These are phyloP conservation scores for Leavenworthia alabamica DNA, from an alignment of 345 rosid genomes.

Conservation along the genomic window DNA sequence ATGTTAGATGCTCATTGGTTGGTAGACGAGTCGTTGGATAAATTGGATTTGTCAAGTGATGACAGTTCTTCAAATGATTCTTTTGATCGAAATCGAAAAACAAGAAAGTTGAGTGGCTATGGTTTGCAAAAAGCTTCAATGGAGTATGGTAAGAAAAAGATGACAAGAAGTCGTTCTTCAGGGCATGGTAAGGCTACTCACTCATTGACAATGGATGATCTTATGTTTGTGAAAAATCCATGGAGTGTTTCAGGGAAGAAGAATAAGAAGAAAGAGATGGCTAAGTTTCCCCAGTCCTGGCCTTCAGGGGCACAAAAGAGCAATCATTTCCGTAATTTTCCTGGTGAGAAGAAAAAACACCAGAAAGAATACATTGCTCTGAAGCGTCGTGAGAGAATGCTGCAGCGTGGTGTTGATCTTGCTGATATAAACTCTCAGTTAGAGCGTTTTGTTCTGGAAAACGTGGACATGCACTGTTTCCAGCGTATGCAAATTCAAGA, in stretches of 20 bases:
- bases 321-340: conserved; percentile 49
- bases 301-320: conserved; percentile 56
- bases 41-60: conserved; percentile 40
- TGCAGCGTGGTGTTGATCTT: conserved; percentile 69
- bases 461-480: conserved; percentile 59
- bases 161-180: conserved; percentile 34
- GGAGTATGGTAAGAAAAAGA: conserved; percentile 58
- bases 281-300: conserved; percentile 60
- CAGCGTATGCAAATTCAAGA: conserved; percentile 81
- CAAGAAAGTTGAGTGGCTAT: conserved; percentile 59
- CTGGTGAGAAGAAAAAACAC: conserved; percentile 89
- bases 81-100: conserved; percentile 39
- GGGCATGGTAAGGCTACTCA: conserved; percentile 29
- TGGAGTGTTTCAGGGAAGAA: conserved; percentile 47
- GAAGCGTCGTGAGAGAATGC: conserved; percentile 78
- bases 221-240: conserved; percentile 61
- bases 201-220: conserved; percentile 56
- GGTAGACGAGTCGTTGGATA: conserved; percentile 40
- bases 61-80: conserved; percentile 47
- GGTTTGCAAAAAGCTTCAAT: conserved; percentile 65
- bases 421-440: conserved; percentile 57
- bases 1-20: conserved; percentile 57
- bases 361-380: conserved; percentile 71
- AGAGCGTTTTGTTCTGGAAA: conserved; percentile 61
- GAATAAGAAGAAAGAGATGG: conserved; percentile 46